A percentile compares a stretch with the other conserved stretches of the same genome.
Evolutionary conservation across 2,329 filamentous ascomycete genomes (phyloP).

Genomic region (Scedosporium boydii): DNA sequence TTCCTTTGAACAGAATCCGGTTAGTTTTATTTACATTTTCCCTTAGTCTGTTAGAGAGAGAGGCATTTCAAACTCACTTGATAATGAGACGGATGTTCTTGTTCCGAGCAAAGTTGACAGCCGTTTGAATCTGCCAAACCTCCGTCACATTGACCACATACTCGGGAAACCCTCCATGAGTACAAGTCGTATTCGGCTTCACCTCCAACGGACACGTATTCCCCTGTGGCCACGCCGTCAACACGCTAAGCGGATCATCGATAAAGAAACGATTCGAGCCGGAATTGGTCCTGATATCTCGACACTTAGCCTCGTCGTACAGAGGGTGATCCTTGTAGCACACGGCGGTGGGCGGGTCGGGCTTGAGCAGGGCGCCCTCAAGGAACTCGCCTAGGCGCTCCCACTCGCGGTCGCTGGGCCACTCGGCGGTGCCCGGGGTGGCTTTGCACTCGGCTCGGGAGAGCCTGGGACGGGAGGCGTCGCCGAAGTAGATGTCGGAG

Average conservation of each 20-base stretch:
- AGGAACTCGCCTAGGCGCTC: slow-evolving; percentile 18
- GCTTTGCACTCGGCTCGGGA: slow-evolving; percentile 16
- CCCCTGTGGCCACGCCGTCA: slow-evolving; percentile 15
- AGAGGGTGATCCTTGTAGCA: slow-evolving; percentile 16
- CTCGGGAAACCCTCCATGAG: slow-evolving; percentile 29
- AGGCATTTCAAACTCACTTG: slow-evolving; percentile 14
- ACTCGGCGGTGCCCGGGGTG: slow-evolving; percentile 17
- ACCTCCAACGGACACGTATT: slow-evolving; percentile 15
- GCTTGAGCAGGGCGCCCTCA: slow-evolving; percentile 20
- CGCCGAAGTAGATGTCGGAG: not conserved
- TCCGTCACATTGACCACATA: slow-evolving; percentile 31
- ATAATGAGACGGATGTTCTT: slow-evolving; percentile 40
- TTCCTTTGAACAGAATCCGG: slow-evolving; percentile 21
- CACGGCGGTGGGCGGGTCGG: slow-evolving; percentile 19
- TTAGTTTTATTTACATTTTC: not conserved
- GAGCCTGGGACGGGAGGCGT: not conserved
- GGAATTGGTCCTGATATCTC: slow-evolving; percentile 18
- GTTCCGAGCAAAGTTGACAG: slow-evolving; percentile 35
- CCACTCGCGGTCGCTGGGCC: slow-evolving; percentile 22
- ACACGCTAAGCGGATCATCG: slow-evolving; percentile 7
- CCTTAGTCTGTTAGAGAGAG: not conserved
- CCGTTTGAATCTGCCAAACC: slow-evolving; percentile 34
- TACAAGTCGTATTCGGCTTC: slow-evolving; percentile 19
- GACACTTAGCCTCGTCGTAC: slow-evolving; percentile 18
- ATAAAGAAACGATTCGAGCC: slow-evolving; percentile 15